phyloP scores from a whole-genome alignment of 768 basidiomycete genomes.

The Russula abietina region DNA sequence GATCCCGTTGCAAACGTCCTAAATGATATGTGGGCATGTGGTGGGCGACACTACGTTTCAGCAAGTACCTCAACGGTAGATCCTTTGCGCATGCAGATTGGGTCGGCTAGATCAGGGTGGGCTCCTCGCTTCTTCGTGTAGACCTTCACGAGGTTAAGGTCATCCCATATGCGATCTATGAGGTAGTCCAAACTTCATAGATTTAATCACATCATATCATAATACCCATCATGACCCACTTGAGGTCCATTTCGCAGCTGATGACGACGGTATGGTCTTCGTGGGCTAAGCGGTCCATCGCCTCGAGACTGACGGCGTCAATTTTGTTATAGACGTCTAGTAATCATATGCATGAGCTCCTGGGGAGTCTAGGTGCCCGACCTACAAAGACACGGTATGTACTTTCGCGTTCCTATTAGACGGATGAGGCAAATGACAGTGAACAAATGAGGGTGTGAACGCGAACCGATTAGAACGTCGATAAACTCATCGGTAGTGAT shows the following conservation, averaged over 20 bases:
- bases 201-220: neutral
- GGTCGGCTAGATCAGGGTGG: constrained; percentile 86
- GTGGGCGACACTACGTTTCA: neutral
- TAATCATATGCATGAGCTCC: constrained; percentile 8
- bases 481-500: constrained; percentile 96
- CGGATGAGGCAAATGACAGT: constrained; percentile 6
- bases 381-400: constrained; percentile 87
- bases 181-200: constrained; percentile 57
- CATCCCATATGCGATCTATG: constrained; percentile 72
- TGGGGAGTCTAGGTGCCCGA: constrained; percentile 8
- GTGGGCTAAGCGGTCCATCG: constrained; percentile 75
- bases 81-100: constrained; percentile 83
- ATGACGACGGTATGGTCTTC: constrained; percentile 88
- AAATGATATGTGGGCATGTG: neutral
- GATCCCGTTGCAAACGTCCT: constrained; percentile 89
- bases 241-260: constrained; percentile 90
- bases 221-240: constrained; percentile 41
- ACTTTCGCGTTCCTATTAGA: constrained; percentile 77
- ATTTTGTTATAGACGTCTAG: constrained; percentile 96
- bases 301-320: constrained; percentile 79
- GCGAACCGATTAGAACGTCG: constrained; percentile 86
- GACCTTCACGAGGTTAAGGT: constrained; percentile 77
- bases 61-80: constrained; percentile 78
- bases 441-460: neutral
- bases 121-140: constrained; percentile 98